phyloP scores from a whole-genome alignment of 805 yeast species.

The Saturnispora serradocipensis region DNA sequence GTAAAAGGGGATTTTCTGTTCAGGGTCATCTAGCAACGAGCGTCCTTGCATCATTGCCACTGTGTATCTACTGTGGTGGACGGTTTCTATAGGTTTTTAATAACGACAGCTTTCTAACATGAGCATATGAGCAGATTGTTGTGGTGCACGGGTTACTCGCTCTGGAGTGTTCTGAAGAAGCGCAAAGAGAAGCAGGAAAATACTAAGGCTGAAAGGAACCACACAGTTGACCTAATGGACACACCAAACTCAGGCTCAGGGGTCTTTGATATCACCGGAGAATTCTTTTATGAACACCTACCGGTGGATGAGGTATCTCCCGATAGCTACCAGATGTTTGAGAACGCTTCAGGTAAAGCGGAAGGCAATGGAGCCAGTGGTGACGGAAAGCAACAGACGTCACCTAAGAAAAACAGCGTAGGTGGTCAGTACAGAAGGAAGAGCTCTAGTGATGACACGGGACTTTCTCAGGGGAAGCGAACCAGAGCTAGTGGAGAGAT shows the following conservation, averaged over 20 bases:
- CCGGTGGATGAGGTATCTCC: conserved; percentile 1
- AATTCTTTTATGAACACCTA: neutral
- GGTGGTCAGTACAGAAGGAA: conserved; percentile 8
- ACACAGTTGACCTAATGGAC: neutral
- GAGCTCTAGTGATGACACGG: conserved; percentile 6
- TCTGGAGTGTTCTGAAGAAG: neutral
- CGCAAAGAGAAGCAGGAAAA: neutral
- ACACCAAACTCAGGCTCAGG: neutral
- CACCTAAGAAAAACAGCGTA: conserved; percentile 9
- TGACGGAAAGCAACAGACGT: conserved; percentile 8
- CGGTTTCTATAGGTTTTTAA: conserved; percentile 3
- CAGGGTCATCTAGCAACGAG: conserved; percentile 2
- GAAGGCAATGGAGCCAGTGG: neutral
- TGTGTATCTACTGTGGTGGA: conserved; percentile 15
- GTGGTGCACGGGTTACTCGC: neutral
- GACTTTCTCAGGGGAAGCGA: conserved; percentile 14
- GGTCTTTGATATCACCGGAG: neutral
- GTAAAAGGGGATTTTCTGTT: neutral
- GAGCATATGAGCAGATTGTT: neutral
- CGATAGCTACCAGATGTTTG: neutral
- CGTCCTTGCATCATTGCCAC: conserved; percentile 6
- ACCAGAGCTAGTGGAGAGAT: conserved; percentile 54
- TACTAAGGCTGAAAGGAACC: neutral
- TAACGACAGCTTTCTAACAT: neutral
- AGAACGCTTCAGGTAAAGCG: neutral